Evolutionary conservation across 2,329 filamentous ascomycete genomes (phyloP).

Genomic region (Cladosporium sp.): DNA sequence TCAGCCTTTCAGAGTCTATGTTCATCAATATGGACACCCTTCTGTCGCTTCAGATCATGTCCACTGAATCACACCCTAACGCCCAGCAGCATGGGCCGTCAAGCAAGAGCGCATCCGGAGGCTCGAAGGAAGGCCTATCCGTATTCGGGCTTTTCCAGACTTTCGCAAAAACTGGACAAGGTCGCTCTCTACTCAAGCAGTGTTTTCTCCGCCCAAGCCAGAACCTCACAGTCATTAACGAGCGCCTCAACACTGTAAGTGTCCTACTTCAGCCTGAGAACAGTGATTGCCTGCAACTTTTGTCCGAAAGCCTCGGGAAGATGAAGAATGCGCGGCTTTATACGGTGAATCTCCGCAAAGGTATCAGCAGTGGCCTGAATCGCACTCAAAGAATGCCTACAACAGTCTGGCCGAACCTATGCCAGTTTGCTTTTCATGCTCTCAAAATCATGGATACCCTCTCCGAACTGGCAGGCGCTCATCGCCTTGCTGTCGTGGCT

Average conservation of each 20-base stretch:
- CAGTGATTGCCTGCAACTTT: slow-evolving; percentile 44
- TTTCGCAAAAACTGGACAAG: slow-evolving; percentile 71
- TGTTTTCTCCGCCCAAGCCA: slow-evolving; percentile 74
- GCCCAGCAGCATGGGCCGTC: slow-evolving; percentile 67
- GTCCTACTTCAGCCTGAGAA: slow-evolving; percentile 66
- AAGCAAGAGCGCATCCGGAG: slow-evolving; percentile 46
- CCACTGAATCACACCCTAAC: slow-evolving; percentile 76
- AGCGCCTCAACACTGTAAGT: slow-evolving; percentile 64
- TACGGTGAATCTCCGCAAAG: slow-evolving; percentile 68
- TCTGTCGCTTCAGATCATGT: slow-evolving; percentile 75
- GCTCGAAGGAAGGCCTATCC: slow-evolving; percentile 73
- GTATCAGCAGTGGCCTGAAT: slow-evolving; percentile 53
- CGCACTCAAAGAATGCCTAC: slow-evolving; percentile 56
- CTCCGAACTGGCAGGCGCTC: slow-evolving; percentile 49
- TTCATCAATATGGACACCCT: slow-evolving; percentile 78
- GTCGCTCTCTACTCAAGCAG: slow-evolving; percentile 65
- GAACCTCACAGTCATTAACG: slow-evolving; percentile 59
- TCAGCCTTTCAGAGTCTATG: slow-evolving; percentile 61
- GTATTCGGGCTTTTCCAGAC: slow-evolving; percentile 76
- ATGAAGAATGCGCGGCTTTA: slow-evolving; percentile 69
- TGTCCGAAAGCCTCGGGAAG: slow-evolving; percentile 58
- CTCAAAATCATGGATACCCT: slow-evolving; percentile 64
- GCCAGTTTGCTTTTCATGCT: slow-evolving; percentile 64
- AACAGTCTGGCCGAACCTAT: slow-evolving; percentile 60
- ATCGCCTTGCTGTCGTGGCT: slow-evolving; percentile 46